Base-by-base conservation (phyloP, 177 flowering plant genomes). In the Vitis hybrid region DNA sequence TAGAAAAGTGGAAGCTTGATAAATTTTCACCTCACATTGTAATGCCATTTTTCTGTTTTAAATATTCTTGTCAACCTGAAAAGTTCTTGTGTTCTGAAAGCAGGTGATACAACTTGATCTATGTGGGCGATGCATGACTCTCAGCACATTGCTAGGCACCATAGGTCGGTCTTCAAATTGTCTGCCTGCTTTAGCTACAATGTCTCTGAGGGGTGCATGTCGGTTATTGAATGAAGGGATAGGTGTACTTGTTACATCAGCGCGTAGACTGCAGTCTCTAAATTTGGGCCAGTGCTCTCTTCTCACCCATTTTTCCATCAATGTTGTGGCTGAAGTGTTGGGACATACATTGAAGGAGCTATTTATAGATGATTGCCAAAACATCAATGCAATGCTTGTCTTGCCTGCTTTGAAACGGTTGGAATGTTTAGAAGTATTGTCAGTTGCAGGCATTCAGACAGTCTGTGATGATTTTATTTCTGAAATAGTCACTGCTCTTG, bases 41-140 rank as follows among this genome's bases (percentile, higher is more conserved):
- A 60, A 1, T 18, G 4, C 14, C 63, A 41, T 60, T 9, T 60
- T 60, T 5, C 30, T 61, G 24, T 64, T 11, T 64, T 14, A 8
- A 50, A 50, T 13, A 21, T 64, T 20, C 0, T 51, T 4, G 17
- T 50, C 7, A 50, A 50, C 21, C 56, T 51, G 57, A 50, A 61
- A 41, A 35, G 13, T 66, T 67, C 41, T 48, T 14, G 53, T 58
- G 55, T 3, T 58, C 11, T 68, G 62, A 30, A 60, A 10, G 17
- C 61, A 83, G 84, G 83, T 81, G 35, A 74, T 84, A 50, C 81
- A 81, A 71, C 83, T 84, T 24, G 83, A 81, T n/a, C 75, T 72
- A 1, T 84, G 82, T 64, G 85, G 85, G 54, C 71, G 67, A 59
- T 72, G 73, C 61, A 54, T 77, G 63, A 8, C 71, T 49, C 84